Evolutionary conservation across 2,329 filamentous ascomycete genomes (phyloP).

Genomic region (Clarireedia paspali): DNA sequence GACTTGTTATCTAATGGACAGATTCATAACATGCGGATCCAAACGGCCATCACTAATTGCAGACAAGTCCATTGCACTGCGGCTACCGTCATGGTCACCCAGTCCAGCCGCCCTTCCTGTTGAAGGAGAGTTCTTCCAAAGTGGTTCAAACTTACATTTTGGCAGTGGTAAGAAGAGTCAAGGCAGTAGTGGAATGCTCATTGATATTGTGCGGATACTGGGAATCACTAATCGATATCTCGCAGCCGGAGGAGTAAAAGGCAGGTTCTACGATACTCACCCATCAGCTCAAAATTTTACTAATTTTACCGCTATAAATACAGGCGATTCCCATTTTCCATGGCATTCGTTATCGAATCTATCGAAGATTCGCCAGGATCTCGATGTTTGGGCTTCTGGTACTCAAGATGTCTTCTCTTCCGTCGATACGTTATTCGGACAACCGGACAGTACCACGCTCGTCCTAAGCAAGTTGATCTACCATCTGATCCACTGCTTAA

Average conservation of each 20-base stretch:
- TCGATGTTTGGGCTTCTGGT: conserved; percentile 78
- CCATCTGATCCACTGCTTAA: conserved; percentile 77
- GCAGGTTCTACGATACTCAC: conserved; percentile 1
- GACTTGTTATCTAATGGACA: conserved; percentile 80
- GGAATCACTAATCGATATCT: conserved; percentile 79
- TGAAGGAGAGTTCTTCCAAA: conserved; percentile 76
- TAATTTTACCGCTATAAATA: neutral
- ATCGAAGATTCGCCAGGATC: conserved; percentile 76
- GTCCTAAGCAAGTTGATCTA: conserved; percentile 82
- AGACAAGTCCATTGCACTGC: conserved; percentile 68
- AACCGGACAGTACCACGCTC: conserved; percentile 68
- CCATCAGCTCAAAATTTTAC: neutral
- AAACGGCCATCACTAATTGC: conserved; percentile 73
- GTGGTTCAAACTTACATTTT: conserved; percentile 65
- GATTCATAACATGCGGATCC: conserved; percentile 75
- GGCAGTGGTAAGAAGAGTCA: conserved; percentile 63
- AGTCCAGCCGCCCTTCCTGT: conserved; percentile 52
- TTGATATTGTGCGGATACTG: conserved; percentile 76
- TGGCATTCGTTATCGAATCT: conserved; percentile 83
- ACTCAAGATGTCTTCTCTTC: conserved; percentile 74
- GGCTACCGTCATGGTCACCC: conserved; percentile 67
- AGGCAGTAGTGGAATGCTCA: conserved; percentile 71
- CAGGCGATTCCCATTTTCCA: conserved; percentile 78
- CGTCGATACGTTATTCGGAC: conserved; percentile 66
- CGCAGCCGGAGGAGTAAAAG: conserved; percentile 74